Evolutionary conservation across 2,329 filamentous ascomycete species (phyloP).

Genomic region (Aspergillus flavus): DNA sequence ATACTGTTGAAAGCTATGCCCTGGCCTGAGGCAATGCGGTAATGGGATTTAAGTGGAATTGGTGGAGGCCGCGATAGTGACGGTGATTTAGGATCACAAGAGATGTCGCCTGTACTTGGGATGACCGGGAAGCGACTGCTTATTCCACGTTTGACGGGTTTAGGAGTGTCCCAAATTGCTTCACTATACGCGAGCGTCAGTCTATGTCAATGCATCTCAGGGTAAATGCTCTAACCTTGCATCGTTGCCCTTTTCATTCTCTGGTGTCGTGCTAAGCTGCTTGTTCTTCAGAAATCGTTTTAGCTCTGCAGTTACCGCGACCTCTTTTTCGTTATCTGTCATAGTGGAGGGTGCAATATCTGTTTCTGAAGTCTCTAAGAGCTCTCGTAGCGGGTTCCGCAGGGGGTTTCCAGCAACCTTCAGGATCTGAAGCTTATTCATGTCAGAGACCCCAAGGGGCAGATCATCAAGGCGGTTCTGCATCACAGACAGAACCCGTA

Average conservation of each 20-base stretch:
- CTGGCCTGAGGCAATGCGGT: conserved; percentile 58
- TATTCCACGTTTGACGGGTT: conserved; percentile 61
- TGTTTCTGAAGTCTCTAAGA: conserved; percentile 66
- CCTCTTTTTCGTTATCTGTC: conserved; percentile 63
- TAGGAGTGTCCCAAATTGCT: conserved; percentile 74
- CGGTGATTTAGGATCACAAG: conserved; percentile 72
- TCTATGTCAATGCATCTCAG: neutral
- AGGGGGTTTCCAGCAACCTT: conserved; percentile 90
- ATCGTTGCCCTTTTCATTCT: conserved; percentile 52
- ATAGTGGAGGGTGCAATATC: conserved; percentile 60
- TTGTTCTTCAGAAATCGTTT: conserved; percentile 59
- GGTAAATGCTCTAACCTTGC: conserved; percentile 33
- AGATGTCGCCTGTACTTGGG: conserved; percentile 56
- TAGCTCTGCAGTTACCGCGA: conserved; percentile 61
- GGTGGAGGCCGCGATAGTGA: conserved; percentile 69
- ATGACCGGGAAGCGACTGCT: conserved; percentile 63
- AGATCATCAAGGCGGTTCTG: conserved; percentile 85
- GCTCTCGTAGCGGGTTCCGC: conserved; percentile 73
- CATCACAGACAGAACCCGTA: conserved; percentile 86
- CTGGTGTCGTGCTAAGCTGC: conserved; percentile 41
- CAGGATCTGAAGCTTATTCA: conserved; percentile 84
- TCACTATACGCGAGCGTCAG: conserved; percentile 58
- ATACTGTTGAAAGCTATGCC: conserved; percentile 42
- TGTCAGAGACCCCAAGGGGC: conserved; percentile 81
- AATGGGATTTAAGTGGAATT: conserved; percentile 79